Evolutionary conservation across 129 eudicot species (phyloP).

Genomic region (Artemisia tridentata): DNA sequence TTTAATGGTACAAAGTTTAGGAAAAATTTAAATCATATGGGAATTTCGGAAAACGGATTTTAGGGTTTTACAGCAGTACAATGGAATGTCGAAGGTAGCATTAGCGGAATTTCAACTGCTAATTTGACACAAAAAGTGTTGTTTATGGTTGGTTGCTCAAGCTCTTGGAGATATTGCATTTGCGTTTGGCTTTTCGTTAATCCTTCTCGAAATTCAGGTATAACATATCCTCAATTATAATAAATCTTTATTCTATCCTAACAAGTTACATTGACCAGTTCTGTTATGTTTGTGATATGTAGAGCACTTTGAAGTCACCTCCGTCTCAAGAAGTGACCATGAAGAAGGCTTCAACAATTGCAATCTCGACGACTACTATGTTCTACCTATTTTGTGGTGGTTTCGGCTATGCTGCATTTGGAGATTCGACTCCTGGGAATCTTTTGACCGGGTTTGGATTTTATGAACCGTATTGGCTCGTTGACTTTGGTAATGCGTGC

Average conservation of each 20-base stretch:
- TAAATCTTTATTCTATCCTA: neutral
- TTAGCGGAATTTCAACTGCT: constrained; percentile 52
- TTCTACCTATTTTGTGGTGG: constrained; percentile 78
- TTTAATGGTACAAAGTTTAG: too few species aligned
- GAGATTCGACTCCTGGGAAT: constrained; percentile 78
- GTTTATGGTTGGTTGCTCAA: constrained; percentile 66
- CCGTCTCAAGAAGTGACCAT: constrained; percentile 67
- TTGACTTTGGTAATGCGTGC: constrained; percentile 81
- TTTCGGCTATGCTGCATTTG: constrained; percentile 88
- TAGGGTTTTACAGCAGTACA: too few species aligned
- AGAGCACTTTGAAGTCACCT: constrained; percentile 71
- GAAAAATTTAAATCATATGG: too few species aligned
- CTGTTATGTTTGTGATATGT: constrained; percentile 5
- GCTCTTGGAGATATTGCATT: constrained; percentile 88
- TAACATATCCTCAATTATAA: neutral
- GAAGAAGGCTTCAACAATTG: constrained; percentile 59
- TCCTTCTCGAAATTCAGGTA: constrained; percentile 81
- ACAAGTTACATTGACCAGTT: neutral
- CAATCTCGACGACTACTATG: constrained; percentile 46
- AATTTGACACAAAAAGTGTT: constrained; percentile 60
- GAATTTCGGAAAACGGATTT: too few species aligned
- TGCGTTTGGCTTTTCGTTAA: constrained; percentile 56
- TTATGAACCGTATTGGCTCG: constrained; percentile 84
- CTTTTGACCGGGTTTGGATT: constrained; percentile 90
- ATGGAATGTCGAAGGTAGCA: constrained; percentile 63